These are phyloP conservation scores for Mycena kentingensis DNA, from an alignment of 768 basidiomycete species.

Conservation along the genomic window DNA sequence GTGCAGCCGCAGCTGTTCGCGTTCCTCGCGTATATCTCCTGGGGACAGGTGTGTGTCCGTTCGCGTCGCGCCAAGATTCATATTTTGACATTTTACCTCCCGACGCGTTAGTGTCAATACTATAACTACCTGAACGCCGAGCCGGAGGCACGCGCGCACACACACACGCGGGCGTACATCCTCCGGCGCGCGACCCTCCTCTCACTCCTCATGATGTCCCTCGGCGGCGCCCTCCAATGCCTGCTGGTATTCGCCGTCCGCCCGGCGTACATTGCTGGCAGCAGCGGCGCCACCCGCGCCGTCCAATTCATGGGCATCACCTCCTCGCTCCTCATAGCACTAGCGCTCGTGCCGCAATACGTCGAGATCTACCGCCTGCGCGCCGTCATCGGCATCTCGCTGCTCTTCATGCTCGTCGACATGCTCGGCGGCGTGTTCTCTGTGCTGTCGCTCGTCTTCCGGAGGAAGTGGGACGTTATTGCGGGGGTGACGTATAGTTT, in stretches of 20 bases:
- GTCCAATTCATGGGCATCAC: conserved; percentile 65
- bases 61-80: not conserved
- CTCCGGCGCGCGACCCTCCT: conserved; percentile 26
- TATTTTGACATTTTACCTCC: not conserved
- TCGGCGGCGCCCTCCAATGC: conserved; percentile 60
- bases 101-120: not conserved
- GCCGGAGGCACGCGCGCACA: not conserved
- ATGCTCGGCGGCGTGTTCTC: conserved; percentile 71
- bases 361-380: conserved; percentile 69
- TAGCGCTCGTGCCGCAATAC: conserved; percentile 62
- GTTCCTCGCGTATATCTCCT: conserved; percentile 58
- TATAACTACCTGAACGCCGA: not conserved
- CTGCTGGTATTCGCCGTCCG: conserved; percentile 60
- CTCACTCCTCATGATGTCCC: conserved; percentile 38
- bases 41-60: conserved; percentile 55
- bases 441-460: conserved; percentile 68
- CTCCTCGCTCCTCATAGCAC: conserved; percentile 56
- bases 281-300: conserved; percentile 26
- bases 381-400: conserved; percentile 68
- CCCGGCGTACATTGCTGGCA: conserved; percentile 39
- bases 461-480: conserved; percentile 59
- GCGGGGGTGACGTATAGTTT: conserved; percentile 63
- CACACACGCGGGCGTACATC: not conserved
- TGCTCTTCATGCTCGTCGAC: conserved; percentile 71
- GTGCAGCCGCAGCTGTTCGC: conserved; percentile 69